Base-by-base conservation (phyloP, 1,284 basidiomycete genomes). In the Phylloboletellus chloephorus region DNA sequence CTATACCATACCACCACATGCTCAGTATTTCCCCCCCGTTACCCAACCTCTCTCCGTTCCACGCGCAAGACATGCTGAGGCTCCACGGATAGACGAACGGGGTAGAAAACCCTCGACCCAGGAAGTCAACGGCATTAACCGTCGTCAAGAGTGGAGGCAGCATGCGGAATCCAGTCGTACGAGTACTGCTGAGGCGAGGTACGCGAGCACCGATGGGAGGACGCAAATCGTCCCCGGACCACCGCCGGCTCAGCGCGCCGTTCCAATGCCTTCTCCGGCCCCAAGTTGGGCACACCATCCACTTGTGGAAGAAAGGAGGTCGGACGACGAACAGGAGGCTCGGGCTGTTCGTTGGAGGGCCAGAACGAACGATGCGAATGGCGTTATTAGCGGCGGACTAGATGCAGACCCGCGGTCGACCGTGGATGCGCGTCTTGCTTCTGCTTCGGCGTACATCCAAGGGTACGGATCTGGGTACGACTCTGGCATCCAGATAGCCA, bases 221-320 rank as follows among this genome's bases (percentile, higher is more conserved):
- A n/a, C 41, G 23, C 54, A 51, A 2, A 34, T 33, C 9, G 30
- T 43, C 10, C 5, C 43, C 0, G 42, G 40, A 19, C 28, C 47
- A 21, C 28, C 6, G 4, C 43, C 38, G 9, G 33, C 42, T 3
- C 42, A 37, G n/a, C 46, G 43, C 3, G 37, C 39, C 16, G 31
- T 49, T n/a, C 20, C 37, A 6, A 36, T 49, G 1, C 37, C 49
- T 15, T 55, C 57, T 13, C 53, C 58, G 6, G 47, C 58, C 9
- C 61, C 61, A 7, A 63, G 49, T 19, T 60, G 58, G 58, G 57
- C 61, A 17, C 30, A 56, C 19, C 56, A 46, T 2, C 60, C 61
- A 0, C 44, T 63, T 8, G 48, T 63, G 7, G 58, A 63, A 40
- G 61, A 47, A 22, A 48, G 50, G 24, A 40, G 52, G 23, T 61